Base-by-base conservation (phyloP, 495 filamentous ascomycete species). In the Hypoxylon subgilvum region DNA sequence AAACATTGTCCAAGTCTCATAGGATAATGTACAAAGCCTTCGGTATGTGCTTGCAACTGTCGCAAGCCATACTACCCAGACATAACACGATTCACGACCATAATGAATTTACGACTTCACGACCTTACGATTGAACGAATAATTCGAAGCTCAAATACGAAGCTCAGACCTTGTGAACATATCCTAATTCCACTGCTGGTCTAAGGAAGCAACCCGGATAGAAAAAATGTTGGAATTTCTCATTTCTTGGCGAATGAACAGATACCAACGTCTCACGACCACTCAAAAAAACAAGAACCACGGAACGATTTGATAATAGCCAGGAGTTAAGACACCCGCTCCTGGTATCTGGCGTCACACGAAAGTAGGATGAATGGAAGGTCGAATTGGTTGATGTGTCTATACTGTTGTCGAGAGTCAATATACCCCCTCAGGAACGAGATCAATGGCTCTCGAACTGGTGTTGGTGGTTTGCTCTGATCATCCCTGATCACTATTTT, bases 251-350 rank as follows among this genome's bases (percentile, higher is more conserved):
- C n/a, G n/a, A n/a, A n/a, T 32, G 18, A 8, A 21, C 19, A 35
- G 41, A 49, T 12, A 50, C 16, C 39, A 13, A 59, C 25, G 56
- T 59, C 56, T 59, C 56, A 52, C 56, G 56, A 58, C 50, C n/a
- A n/a, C n/a, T n/a, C n/a, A n/a, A 51, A 7, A 38, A 38, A 17
- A n/a, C 7, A 8, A 38, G 4, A 38, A 8, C 5, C n/a, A n/a
- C n/a, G n/a, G 34, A 38, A 38, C 9, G 14, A 17, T 13, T 38
- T 38, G 34, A 38, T 17, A 12, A 34, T 34, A 13, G n/a, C 3
- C n/a, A 13, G n/a, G 8, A 34, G n/a, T 10, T 12, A 12, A 3
- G 5, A 4, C 3, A 6, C 31, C 31, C n/a, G 3, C 5, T 12
- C 9, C 31, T 34, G 31, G 31, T 6, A 34, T 34, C n/a, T n/a